These are phyloP conservation scores for Beauveria asiatica DNA, from an alignment of 2,329 filamentous ascomycete genomes.

Conservation along the genomic window DNA sequence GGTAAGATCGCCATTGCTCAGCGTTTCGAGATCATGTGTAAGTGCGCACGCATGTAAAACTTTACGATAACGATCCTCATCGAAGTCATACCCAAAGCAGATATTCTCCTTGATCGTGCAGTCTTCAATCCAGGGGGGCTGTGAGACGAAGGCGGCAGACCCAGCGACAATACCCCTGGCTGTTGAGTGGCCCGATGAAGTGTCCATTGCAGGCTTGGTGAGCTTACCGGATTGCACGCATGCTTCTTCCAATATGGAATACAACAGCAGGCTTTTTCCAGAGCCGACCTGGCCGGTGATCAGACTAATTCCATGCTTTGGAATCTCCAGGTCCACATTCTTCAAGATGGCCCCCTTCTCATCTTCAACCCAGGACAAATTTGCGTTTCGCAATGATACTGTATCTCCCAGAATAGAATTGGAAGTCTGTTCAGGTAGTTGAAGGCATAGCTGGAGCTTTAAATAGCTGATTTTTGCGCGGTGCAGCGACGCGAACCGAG, in stretches of 20 bases:
- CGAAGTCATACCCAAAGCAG: conserved; percentile 57
- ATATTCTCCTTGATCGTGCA: conserved; percentile 64
- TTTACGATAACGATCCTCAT: conserved; percentile 54
- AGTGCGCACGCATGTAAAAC: conserved; percentile 62
- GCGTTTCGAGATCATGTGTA: conserved; percentile 59
- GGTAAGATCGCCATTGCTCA: conserved; percentile 60
- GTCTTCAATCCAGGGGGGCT: conserved; percentile 73
- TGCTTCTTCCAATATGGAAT: conserved; percentile 61
- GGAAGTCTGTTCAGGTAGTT: neutral
- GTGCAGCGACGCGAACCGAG: neutral
- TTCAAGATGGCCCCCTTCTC: conserved; percentile 48
- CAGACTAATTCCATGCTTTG: conserved; percentile 54
- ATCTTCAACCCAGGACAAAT: conserved; percentile 1
- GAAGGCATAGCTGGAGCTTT: conserved; percentile 6
- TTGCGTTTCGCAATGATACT: neutral
- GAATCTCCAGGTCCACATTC: conserved; percentile 52
- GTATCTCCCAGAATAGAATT: neutral
- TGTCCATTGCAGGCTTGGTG: conserved; percentile 41
- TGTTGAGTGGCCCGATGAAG: conserved; percentile 53
- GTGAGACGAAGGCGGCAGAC: conserved; percentile 58
- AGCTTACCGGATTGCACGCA: conserved; percentile 43
- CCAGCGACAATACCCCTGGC: neutral
- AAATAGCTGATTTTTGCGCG: conserved; percentile 3
- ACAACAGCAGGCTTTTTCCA: conserved; percentile 61
- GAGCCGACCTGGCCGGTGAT: conserved; percentile 62